Percentiles rank a stretch among this genome's conserved stretches.
These are phyloP conservation scores for Lasiosphaeria miniovina DNA, from an alignment of 495 filamentous ascomycete species.

Conservation along the genomic window DNA sequence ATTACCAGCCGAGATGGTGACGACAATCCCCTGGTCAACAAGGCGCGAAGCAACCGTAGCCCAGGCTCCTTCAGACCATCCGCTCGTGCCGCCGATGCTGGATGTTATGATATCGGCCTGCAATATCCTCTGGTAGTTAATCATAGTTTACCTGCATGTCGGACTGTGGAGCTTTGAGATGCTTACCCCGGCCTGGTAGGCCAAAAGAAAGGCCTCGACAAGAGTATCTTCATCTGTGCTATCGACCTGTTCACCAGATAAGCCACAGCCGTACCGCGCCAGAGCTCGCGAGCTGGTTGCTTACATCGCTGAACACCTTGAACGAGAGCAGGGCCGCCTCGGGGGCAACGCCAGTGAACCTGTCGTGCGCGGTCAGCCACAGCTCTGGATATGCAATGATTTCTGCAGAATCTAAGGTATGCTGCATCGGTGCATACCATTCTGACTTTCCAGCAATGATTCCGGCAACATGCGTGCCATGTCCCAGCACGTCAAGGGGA, in stretches of 20 bases:
- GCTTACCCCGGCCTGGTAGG: slow-evolving; percentile 31
- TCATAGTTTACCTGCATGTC: background rate
- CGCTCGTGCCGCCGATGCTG: slow-evolving; percentile 30
- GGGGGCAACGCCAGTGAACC: slow-evolving; percentile 49
- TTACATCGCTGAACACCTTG: slow-evolving; percentile 41
- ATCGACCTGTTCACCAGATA: background rate
- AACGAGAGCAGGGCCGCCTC: slow-evolving; percentile 47
- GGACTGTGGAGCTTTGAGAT: background rate
- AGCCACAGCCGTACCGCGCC: background rate
- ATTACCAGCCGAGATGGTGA: slow-evolving; percentile 35
- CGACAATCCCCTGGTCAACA: slow-evolving; percentile 32
- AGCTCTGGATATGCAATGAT: background rate
- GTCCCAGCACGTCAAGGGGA: slow-evolving; percentile 40
- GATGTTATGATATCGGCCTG: slow-evolving; percentile 35
- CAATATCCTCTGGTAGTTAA: background rate
- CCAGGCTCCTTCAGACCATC: slow-evolving; percentile 33
- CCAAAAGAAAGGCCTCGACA: slow-evolving; percentile 29
- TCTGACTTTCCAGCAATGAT: slow-evolving; percentile 47
- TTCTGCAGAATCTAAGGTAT: background rate
- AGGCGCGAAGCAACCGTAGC: slow-evolving; percentile 31
- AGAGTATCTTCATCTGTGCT: slow-evolving; percentile 30
- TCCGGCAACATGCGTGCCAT: slow-evolving; percentile 50
- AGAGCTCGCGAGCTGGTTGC: background rate
- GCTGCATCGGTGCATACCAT: slow-evolving; percentile 15
- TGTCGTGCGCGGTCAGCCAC: slow-evolving; percentile 10